These are phyloP conservation scores for Kuraishia cidri DNA, from an alignment of 805 yeast genomes.

Conservation along the genomic window DNA sequence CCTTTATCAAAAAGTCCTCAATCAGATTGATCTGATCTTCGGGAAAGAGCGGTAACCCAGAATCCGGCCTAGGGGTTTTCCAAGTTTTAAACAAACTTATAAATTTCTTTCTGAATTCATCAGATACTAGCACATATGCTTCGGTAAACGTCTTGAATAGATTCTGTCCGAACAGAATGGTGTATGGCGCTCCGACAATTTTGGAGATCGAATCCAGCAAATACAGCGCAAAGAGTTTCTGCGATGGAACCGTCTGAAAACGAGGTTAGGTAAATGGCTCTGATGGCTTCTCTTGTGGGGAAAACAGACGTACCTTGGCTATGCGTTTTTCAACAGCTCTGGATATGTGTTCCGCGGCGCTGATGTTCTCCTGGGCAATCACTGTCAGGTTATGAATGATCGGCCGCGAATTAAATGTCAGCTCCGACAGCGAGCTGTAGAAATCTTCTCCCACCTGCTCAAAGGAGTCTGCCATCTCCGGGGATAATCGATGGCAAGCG, in stretches of 20 bases:
- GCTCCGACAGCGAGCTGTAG: constrained; percentile 57
- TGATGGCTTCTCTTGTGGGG: not conserved
- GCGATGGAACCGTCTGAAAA: constrained; percentile 58
- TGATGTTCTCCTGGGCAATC: constrained; percentile 78
- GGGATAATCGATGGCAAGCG: too few relatives aligned
- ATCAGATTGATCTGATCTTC: constrained; percentile 60
- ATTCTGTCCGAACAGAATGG: constrained; percentile 63
- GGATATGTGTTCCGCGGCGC: constrained; percentile 69
- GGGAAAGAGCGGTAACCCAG: constrained; percentile 68
- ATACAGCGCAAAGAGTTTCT: constrained; percentile 78
- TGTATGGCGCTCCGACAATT: constrained; percentile 84
- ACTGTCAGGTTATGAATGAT: constrained; percentile 78
- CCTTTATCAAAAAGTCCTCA: constrained; percentile 61
- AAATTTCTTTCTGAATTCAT: constrained; percentile 62
- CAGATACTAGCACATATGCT: constrained; percentile 74
- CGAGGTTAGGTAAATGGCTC: constrained; percentile 4
- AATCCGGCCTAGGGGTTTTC: constrained; percentile 58
- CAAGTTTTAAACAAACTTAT: constrained; percentile 80
- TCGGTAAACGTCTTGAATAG: constrained; percentile 63
- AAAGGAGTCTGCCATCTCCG: too few relatives aligned
- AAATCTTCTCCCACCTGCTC: constrained; percentile 46
- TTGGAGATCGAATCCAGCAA: constrained; percentile 88
- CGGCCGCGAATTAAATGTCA: constrained; percentile 86
- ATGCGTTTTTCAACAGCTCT: constrained; percentile 70
- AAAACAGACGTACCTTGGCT: constrained; percentile 31